A percentile compares a stretch with the other conserved stretches of the same genome.
phyloP scores from a whole-genome alignment of 129 eudicot genomes.

The Flaveria trinervia region DNA sequence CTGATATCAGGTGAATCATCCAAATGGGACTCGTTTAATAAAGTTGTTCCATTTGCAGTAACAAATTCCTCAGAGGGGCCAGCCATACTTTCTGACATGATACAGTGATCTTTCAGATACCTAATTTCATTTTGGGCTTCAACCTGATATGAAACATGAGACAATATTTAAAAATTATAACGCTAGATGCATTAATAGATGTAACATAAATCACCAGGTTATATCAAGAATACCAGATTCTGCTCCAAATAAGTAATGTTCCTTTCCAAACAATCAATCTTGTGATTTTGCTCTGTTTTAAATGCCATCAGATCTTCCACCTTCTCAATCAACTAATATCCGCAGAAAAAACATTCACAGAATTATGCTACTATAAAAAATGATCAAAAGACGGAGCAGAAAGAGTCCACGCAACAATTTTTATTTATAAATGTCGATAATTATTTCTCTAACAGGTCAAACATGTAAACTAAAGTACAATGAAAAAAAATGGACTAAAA shows the following conservation, averaged over 20 bases:
- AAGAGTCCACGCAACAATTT: neutral
- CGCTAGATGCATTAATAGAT: neutral
- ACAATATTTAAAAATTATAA: neutral
- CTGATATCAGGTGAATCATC: slow-evolving; percentile 31
- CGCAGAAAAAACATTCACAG: neutral
- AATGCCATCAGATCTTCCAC: slow-evolving; percentile 58
- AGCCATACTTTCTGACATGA: slow-evolving; percentile 27
- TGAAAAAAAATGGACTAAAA: neutral
- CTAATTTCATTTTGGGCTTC: slow-evolving; percentile 55
- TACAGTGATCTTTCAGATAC: slow-evolving; percentile 41
- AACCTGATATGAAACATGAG: slow-evolving; percentile 40
- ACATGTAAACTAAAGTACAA: neutral
- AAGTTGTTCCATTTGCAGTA: slow-evolving; percentile 14
- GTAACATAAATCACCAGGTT: slow-evolving; percentile 8
- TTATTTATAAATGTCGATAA: neutral
- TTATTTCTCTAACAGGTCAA: neutral
- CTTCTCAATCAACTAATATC: slow-evolving; percentile 52
- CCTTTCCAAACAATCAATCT: slow-evolving; percentile 37
- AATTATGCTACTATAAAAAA: slow-evolving; percentile 1
- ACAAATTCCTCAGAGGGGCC: slow-evolving; percentile 25
- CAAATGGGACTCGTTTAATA: slow-evolving; percentile 5
- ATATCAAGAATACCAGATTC: slow-evolving; percentile 52
- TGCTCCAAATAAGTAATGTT: slow-evolving; percentile 34
- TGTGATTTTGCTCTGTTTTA: slow-evolving; percentile 50
- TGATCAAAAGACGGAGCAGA: slow-evolving; percentile 3